Conservation (phyloP, 2,329 filamentous ascomycete species). For the Trichoderma simmonsii region DNA sequence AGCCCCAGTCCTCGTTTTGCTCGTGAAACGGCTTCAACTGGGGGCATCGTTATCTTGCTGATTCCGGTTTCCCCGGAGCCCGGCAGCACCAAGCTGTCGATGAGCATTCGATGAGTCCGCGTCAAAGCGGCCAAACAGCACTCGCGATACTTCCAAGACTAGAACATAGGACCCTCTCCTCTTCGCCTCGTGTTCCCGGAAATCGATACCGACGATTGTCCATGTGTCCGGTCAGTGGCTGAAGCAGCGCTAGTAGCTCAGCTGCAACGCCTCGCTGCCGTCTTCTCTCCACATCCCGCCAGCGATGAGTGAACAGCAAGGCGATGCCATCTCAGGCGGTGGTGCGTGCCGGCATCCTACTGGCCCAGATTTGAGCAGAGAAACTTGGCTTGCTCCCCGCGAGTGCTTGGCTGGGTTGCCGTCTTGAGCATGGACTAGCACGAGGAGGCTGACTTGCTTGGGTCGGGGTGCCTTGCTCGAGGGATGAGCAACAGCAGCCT, state of each 20-base stretch:
- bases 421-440: neutral
- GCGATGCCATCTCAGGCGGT: neutral
- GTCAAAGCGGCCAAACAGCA: neutral
- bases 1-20: neutral
- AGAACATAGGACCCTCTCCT: neutral
- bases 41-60: neutral
- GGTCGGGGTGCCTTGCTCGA: slow-evolving; percentile 7
- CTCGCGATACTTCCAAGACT: neutral
- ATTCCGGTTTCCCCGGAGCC: neutral
- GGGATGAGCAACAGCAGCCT: slow-evolving; percentile 1
- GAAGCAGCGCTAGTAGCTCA: slow-evolving; percentile 3
- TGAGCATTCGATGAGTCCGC: neutral
- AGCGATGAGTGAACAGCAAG: neutral
- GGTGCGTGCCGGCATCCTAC: neutral
- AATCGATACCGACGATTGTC: neutral
- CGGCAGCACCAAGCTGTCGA: neutral
- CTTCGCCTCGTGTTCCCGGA: neutral
- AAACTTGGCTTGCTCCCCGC: neutral
- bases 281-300: neutral
- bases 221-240: slow-evolving; percentile 7
- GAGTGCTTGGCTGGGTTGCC: neutral
- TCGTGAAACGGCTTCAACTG: neutral
- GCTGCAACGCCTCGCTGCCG: slow-evolving; percentile 18
- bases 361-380: neutral
- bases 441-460: neutral